Percentiles rank a stretch among this genome's conserved stretches.
Conservation (phyloP, 148 eudicot species). For the Chenopodium album region DNA sequence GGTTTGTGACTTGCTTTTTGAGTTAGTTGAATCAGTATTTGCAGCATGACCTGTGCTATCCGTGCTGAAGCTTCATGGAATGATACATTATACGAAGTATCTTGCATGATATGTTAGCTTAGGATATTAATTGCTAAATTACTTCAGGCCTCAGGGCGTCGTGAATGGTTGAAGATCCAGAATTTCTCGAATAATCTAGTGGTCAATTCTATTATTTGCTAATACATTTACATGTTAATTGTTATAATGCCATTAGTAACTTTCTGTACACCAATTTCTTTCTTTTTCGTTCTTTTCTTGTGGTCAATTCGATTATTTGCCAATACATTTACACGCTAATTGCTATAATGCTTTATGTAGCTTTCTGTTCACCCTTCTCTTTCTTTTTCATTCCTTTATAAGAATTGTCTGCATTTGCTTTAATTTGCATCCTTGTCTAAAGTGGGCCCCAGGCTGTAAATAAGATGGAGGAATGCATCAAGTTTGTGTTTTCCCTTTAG, state of each 20-base stretch:
- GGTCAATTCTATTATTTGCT: neutral
- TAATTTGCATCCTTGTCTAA: neutral
- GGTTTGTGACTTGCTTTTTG: neutral
- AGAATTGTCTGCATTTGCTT: neutral
- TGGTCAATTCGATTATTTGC: neutral
- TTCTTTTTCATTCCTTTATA: neutral
- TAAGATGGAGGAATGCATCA: neutral
- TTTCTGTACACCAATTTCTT: neutral
- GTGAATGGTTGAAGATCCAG: neutral
- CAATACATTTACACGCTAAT: neutral
- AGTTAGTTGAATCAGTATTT: neutral
- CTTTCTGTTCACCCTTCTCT: neutral
- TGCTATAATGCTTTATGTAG: neutral
- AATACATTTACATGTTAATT: neutral
- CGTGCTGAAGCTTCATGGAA: neutral
- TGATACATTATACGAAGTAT: neutral
- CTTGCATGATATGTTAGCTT: neutral
- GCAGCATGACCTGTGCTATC: conserved; percentile 1
- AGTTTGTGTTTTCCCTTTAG: neutral
- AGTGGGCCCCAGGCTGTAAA: neutral
- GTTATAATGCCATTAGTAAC: neutral
- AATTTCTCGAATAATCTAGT: neutral
- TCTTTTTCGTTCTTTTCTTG: neutral
- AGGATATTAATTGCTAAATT: neutral
- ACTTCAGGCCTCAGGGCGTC: neutral